Conservation (phyloP, 345 rosid genomes). For the Nasturtium officinale region DNA sequence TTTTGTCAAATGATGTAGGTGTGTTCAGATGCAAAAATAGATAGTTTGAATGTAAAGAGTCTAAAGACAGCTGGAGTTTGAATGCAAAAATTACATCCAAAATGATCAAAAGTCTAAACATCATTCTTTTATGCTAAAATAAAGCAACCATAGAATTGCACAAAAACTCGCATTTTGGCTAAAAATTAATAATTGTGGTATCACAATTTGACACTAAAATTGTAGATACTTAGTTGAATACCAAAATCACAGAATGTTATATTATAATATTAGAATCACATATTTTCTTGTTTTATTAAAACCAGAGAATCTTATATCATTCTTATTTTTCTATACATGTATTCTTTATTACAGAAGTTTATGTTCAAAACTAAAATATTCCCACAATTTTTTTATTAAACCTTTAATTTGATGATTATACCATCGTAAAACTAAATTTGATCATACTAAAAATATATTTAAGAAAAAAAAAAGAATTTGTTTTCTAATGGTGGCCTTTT, state of each 20-base stretch:
- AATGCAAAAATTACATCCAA: not conserved
- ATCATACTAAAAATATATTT: not conserved
- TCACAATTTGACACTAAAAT: not conserved
- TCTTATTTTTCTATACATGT: not conserved
- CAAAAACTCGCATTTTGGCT: no score
- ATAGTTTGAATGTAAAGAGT: not conserved
- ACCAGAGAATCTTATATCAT: not conserved
- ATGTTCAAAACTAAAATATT: no score
- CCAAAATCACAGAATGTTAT: not conserved
- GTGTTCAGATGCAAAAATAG: not conserved
- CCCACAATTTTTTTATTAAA: not conserved
- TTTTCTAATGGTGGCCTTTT: not conserved
- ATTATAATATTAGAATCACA: no score
- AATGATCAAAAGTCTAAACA: not conserved
- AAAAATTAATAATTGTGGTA: no score
- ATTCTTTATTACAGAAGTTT: not conserved
- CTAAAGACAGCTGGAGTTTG: not conserved
- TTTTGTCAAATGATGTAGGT: not conserved
- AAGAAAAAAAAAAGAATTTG: no score
- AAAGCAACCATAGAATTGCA: no score
- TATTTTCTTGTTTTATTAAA: not conserved
- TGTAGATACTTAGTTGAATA: not conserved
- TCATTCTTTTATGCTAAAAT: not conserved
- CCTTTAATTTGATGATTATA: not conserved
- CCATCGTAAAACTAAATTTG: not conserved